A percentile compares a stretch with the other conserved stretches of the same genome.
Evolutionary conservation across 371 early-diverging fungal species (phyloP).

Genomic region (Parasitella parasitica): DNA sequence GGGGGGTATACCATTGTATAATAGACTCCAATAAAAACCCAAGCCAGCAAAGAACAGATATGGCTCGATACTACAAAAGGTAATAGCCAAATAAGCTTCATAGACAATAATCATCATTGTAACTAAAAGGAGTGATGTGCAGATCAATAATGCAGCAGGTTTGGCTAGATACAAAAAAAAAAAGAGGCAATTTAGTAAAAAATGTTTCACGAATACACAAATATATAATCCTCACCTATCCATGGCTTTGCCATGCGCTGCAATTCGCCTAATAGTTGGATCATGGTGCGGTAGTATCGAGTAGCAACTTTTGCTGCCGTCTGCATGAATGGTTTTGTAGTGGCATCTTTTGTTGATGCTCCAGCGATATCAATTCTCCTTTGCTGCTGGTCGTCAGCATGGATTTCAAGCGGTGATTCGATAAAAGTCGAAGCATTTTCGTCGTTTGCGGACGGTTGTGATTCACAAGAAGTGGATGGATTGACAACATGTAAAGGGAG

Average conservation of each 20-base stretch:
- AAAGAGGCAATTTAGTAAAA: not conserved
- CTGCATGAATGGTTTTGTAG: not conserved
- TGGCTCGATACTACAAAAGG: conserved; percentile 16
- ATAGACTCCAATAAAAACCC: conserved; percentile 16
- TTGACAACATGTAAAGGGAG: conserved; percentile 15
- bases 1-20: not conserved
- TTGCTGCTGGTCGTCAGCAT: not conserved
- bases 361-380: not conserved
- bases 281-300: not conserved
- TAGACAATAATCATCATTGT: conserved; percentile 5
- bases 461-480: not conserved
- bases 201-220: too few species aligned
- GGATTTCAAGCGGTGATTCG: conserved; percentile 5
- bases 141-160: conserved; percentile 6
- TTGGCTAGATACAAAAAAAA: too few species aligned
- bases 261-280: not conserved
- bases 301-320: not conserved
- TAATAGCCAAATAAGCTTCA: conserved; percentile 19
- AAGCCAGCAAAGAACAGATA: conserved; percentile 14
- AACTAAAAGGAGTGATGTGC: conserved; percentile 2
- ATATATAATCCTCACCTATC: conserved; percentile 6
- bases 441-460: not conserved
- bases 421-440: not conserved
- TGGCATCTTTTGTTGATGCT: not conserved
- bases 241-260: conserved; percentile 1